A percentile compares a stretch with the other conserved stretches of the same genome.
These are phyloP conservation scores for Jaapia argillacea DNA, from an alignment of 768 basidiomycete genomes.

Conservation along the genomic window DNA sequence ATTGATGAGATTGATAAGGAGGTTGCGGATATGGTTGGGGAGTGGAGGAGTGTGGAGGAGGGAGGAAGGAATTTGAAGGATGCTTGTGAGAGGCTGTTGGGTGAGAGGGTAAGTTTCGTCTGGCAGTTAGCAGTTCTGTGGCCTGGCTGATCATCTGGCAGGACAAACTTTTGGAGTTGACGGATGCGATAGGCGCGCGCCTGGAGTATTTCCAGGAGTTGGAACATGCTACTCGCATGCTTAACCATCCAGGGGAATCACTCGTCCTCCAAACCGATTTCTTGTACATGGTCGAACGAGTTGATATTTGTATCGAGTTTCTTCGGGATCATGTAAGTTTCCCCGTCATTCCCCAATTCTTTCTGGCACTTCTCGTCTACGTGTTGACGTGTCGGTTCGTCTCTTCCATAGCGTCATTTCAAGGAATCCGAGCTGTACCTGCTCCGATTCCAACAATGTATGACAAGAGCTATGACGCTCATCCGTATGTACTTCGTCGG, in stretches of 20 bases:
- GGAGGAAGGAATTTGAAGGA: slow-evolving; percentile 85
- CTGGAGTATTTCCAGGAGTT: slow-evolving; percentile 94
- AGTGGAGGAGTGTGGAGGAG: slow-evolving; percentile 84
- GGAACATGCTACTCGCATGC: slow-evolving; percentile 85
- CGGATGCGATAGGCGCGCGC: slow-evolving; percentile 72
- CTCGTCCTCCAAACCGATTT: slow-evolving; percentile 89
- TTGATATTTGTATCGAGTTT: slow-evolving; percentile 92
- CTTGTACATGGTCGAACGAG: slow-evolving; percentile 90
- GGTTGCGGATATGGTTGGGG: slow-evolving; percentile 74
- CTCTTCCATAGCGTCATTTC: slow-evolving; percentile 62
- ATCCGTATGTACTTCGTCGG: slow-evolving; percentile 96
- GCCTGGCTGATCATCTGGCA: slow-evolving; percentile 17
- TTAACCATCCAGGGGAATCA: slow-evolving; percentile 89
- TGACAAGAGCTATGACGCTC: slow-evolving; percentile 96
- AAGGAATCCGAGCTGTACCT: slow-evolving; percentile 89
- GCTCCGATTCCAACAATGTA: slow-evolving; percentile 96
- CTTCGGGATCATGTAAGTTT: slow-evolving; percentile 71
- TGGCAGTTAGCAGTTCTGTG: not conserved
- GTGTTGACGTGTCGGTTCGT: not conserved
- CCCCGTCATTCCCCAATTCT: not conserved
- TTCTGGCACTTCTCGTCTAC: not conserved
- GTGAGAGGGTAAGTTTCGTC: slow-evolving; percentile 65
- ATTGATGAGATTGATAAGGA: slow-evolving; percentile 67
- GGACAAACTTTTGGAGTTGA: slow-evolving; percentile 70
- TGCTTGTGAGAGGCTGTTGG: slow-evolving; percentile 81